Evolutionary conservation across 805 yeast genomes (phyloP), one percentile per base, ranked within the genome.

Genomic region (Ogataea haglerorum): DNA sequence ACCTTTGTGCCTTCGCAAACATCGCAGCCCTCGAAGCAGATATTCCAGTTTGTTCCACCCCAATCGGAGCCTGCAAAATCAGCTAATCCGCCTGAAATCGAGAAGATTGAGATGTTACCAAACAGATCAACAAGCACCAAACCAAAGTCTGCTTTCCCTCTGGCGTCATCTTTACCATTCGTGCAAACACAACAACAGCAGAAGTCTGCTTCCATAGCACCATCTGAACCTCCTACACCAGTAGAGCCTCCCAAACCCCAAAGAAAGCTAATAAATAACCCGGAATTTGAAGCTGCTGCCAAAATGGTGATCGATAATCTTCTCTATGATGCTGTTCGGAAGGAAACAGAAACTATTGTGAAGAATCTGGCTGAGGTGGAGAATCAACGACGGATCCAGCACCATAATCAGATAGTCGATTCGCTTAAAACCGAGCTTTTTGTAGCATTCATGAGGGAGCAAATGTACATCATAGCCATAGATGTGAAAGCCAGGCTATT

Each of bases 401-500:
- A 64, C 57, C 43, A 46, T 59, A 17, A 41, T 25, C 13, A 22
- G 7, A 38, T 68, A 1, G 56, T 78, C 2, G 56, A 67, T 0
- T 43, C 60, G 0, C 60, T 82, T n/a, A 54, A 80, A 1, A 52
- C 58, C 1, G 85, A 79, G 29, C 56, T 85, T 1, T 82, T 66
- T 46, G 53, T 59, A 13, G 85, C 90, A 0, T 81, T 85, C 50
- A 53, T 85, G 30, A 69, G 74, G 31, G 90, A 84, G 48, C 66
- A 73, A 27, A 54, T 76, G 0, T 77, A 69, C 51, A 58, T 72
- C 27, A 57, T 63, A 3, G 59, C 67, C 0, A 52, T 72, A 30
- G 72, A 72, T 21, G 55, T 65, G 2, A 59, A 63, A 32, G 84
- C 93, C 0, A 71, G 65, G n/a, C 23, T 45, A 1, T 56, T 68